Base-by-base conservation (phyloP, 2,329 filamentous ascomycete species). In the Aspergillus brasiliensis region DNA sequence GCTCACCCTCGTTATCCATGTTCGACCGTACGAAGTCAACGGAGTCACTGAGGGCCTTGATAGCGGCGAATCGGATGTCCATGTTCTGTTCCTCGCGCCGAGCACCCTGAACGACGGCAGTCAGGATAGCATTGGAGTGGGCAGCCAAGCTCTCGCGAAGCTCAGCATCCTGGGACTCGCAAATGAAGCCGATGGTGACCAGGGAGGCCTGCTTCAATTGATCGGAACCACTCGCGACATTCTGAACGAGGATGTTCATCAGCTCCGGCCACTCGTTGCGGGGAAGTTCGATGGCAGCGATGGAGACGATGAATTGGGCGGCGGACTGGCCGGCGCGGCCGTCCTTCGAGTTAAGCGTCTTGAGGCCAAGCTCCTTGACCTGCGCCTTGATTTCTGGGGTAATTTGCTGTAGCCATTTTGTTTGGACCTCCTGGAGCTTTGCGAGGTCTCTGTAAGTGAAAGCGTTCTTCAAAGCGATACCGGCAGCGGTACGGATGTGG, bases 1-100 rank as follows among this genome's bases (percentile, higher is more conserved):
- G 89, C 84, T 99, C 95, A 71, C 94, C 95, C 80, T 99, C 95
- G 72, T 98, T 95, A 80, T 97, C 96, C 79, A 99, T 99, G 82
- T 99, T 99, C 80, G 92, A 96, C 67, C 92, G 88, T 60, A 99
- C 94, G 73, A 99, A 99, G 78, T 99, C 95, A 61, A 98, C 88
- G 40, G 94, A 97, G 79, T 99, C 95, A 70, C 93, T 91, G 47
- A 99, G 88, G 48, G 95, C 95, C 52, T 91, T 91, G 74, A 99
- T 95, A 73, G 95, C 95, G 55, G 95, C 92, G 68, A 92, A 86
- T 66, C 95, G 91, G 62, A 99, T 93, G 74, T 99, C 94, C 68
- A 82, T 78, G 81, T 96, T 98, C 57, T 90, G 80, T 83, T 99
- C 95, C 80, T 99, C 95, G 80, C 97, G 97, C 70, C 95, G 89